A percentile compares a stretch with the other conserved stretches of the same genome.
Evolutionary conservation across 306 rosid species (phyloP).

Genomic region (Prinsepia uniflora): DNA sequence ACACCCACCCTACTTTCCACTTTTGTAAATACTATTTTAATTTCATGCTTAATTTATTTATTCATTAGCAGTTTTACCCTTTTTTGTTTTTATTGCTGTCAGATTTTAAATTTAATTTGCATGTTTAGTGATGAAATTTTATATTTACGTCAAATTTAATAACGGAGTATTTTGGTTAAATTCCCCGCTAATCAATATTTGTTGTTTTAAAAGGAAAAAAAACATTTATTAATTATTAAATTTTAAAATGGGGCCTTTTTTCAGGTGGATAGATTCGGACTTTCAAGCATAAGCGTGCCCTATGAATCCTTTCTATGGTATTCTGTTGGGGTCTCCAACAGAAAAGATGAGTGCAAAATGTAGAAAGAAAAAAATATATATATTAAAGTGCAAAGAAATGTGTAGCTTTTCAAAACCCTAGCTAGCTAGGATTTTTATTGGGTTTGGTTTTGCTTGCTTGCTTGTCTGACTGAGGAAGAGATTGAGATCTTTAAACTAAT

Average conservation of each 20-base stretch:
- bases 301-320: slow-evolving; percentile 23
- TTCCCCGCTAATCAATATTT: not conserved
- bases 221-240: too few species aligned
- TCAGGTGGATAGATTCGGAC: slow-evolving; percentile 21
- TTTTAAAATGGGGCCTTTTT: not conserved
- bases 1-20: not conserved
- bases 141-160: too few species aligned
- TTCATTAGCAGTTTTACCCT: too few species aligned
- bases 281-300: slow-evolving; percentile 45
- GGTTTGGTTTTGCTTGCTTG: not conserved
- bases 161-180: too few species aligned
- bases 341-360: slow-evolving; percentile 2
- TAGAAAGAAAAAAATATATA: not conserved
- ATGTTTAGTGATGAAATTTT: too few species aligned
- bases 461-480: not conserved
- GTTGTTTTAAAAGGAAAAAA: not conserved
- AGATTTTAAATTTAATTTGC: too few species aligned
- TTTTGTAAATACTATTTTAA: not conserved
- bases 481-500: not conserved
- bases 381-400: slow-evolving; percentile 10
- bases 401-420: not conserved
- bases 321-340: slow-evolving; percentile 27
- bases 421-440: not conserved
- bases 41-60: not conserved
- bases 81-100: too few species aligned